phyloP scores from a whole-genome alignment of 352 stramenopile genomes.

The Globisporangium polare region DNA sequence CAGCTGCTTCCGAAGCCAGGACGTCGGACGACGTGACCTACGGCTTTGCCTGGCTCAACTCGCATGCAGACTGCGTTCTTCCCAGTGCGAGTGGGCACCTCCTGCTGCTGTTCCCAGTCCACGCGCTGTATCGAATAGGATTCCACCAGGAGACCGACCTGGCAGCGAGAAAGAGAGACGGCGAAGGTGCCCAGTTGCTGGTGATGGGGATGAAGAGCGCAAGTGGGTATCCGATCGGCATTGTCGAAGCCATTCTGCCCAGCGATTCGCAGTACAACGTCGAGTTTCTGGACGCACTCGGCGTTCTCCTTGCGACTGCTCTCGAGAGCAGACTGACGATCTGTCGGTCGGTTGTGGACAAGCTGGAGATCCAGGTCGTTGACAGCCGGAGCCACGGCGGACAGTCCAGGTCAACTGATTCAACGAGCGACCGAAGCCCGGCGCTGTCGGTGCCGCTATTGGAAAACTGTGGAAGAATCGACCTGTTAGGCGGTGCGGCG shows the following conservation, averaged over 20 bases:
- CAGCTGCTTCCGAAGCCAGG: not conserved
- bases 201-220: slow-evolving; percentile 15
- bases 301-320: slow-evolving; percentile 14
- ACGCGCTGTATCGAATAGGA: slow-evolving; percentile 4
- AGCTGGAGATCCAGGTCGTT: slow-evolving; percentile 11
- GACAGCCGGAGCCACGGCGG: not conserved
- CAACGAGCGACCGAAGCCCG: not conserved
- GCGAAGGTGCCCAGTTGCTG: slow-evolving; percentile 9
- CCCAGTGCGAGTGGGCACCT: slow-evolving; percentile 17
- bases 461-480: slow-evolving; percentile 6
- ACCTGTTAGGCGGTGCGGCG: slow-evolving; percentile 10
- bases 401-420: not conserved
- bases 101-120: slow-evolving; percentile 12
- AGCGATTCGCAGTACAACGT: not conserved
- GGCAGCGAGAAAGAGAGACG: not conserved
- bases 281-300: slow-evolving; percentile 22
- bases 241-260: slow-evolving; percentile 18
- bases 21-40: not conserved
- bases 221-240: slow-evolving; percentile 3
- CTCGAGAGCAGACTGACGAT: slow-evolving; percentile 13
- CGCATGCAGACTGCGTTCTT: slow-evolving; percentile 3
- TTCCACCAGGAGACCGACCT: slow-evolving; percentile 16
- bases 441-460: slow-evolving; percentile 12
- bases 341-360: slow-evolving; percentile 14
- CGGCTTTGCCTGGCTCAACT: slow-evolving; percentile 2